Percentiles rank a stretch among this genome's conserved stretches.
These are phyloP conservation scores for Pichia sp. DNA, from an alignment of 1,139 yeast species.

Conservation along the genomic window DNA sequence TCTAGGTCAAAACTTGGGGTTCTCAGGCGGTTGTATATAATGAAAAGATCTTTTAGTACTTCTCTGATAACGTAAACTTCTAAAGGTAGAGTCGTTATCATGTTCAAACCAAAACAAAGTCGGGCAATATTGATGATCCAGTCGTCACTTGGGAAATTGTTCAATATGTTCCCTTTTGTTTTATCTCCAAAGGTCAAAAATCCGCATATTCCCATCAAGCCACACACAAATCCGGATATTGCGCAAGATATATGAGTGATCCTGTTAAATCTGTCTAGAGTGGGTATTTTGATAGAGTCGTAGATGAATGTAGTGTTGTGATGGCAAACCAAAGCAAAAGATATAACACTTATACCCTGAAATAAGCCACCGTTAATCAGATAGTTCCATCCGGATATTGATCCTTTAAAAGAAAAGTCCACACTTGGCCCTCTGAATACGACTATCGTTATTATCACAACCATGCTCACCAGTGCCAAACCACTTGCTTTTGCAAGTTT, in stretches of 20 bases:
- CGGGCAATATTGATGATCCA: constrained; percentile 76
- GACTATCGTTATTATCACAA: constrained; percentile 68
- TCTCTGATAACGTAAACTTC: constrained; percentile 89
- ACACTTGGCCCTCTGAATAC: constrained; percentile 68
- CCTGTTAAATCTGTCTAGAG: constrained; percentile 65
- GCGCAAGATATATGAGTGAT: constrained; percentile 83
- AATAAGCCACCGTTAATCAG: constrained; percentile 64
- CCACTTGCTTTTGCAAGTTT: constrained; percentile 86
- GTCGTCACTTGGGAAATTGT: constrained; percentile 78
- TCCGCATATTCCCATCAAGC: constrained; percentile 77
- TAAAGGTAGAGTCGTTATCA: constrained; percentile 89
- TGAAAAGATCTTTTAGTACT: constrained; percentile 63
- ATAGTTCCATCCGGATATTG: constrained; percentile 44
- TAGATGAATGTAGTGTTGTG: constrained; percentile 88
- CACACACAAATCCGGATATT: constrained; percentile 76
- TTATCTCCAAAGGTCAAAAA: constrained; percentile 67
- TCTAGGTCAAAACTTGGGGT: constrained; percentile 26
- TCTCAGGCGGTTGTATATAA: constrained; percentile 20
- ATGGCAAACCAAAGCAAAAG: constrained; percentile 92
- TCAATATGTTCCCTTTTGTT: constrained; percentile 82
- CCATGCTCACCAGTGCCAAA: constrained; percentile 81
- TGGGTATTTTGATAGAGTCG: constrained; percentile 73
- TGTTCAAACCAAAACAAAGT: constrained; percentile 86
- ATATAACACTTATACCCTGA: constrained; percentile 86
- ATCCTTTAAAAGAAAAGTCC: constrained; percentile 44